A percentile compares a stretch with the other conserved stretches of the same genome.
phyloP scores from a whole-genome alignment of 2,329 filamentous ascomycete genomes.

The Alternaria infectoria region DNA sequence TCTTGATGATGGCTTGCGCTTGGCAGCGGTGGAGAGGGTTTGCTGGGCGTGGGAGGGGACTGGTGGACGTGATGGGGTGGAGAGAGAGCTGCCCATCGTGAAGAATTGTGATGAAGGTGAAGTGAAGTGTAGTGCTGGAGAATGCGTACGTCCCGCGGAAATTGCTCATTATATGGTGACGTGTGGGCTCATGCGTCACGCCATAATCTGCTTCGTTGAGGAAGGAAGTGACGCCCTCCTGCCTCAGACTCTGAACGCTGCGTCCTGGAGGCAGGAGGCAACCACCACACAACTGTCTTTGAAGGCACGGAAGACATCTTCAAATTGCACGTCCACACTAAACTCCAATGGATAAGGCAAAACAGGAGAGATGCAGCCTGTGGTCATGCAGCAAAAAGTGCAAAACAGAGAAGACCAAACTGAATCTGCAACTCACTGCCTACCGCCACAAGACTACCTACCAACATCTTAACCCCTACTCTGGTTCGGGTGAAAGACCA shows the following conservation, averaged over 20 bases:
- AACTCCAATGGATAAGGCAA: accelerated
- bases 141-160: not conserved
- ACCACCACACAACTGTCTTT: not conserved
- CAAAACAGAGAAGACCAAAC: not conserved
- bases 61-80: not conserved
- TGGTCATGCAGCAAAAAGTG: not conserved
- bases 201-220: not conserved
- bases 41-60: not conserved
- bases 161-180: not conserved
- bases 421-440: not conserved
- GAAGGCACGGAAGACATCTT: not conserved
- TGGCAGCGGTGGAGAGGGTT: not conserved
- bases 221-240: not conserved
- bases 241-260: not conserved
- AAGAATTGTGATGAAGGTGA: not conserved
- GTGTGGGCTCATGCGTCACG: not conserved
- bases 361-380: not conserved
- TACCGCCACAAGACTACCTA: not conserved
- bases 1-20: not conserved
- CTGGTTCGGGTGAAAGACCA: not conserved
- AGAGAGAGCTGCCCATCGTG: not conserved
- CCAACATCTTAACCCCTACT: not conserved
- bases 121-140: not conserved
- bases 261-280: not conserved
- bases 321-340: accelerated